Evolutionary conservation across 345 rosid genomes (phyloP).

Genomic region (Lumnitzera racemosa): DNA sequence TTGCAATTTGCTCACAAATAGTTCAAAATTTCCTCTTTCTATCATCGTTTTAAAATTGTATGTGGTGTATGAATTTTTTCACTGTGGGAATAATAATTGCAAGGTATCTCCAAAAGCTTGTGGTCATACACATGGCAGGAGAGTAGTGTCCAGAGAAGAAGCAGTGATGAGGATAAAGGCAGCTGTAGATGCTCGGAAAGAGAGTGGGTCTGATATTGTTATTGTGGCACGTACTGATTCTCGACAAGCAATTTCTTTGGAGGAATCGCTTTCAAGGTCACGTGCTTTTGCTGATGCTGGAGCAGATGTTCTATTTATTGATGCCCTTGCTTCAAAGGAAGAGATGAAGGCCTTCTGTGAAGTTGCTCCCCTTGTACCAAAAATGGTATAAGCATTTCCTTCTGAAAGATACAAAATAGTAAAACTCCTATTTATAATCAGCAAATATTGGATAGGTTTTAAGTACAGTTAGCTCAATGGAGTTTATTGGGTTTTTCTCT

Average conservation of each 20-base stretch:
- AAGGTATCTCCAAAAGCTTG: conserved; percentile 81
- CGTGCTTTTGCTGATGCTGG: conserved; percentile 93
- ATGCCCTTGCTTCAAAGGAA: conserved; percentile 72
- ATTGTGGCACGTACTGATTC: conserved; percentile 84
- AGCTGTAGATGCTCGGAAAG: conserved; percentile 81
- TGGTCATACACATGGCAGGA: conserved; percentile 56
- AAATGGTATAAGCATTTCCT: conserved; percentile 49
- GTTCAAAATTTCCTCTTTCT: not conserved
- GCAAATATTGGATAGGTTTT: not conserved
- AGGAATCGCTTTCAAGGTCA: conserved; percentile 77
- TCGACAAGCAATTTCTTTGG: conserved; percentile 70
- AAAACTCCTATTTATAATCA: not conserved
- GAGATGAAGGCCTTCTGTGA: conserved; percentile 94
- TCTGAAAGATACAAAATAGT: conserved; percentile 3
- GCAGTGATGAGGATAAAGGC: conserved; percentile 78
- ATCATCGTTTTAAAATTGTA: not conserved
- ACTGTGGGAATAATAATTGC: conserved; percentile 16
- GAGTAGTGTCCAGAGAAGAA: conserved; percentile 84
- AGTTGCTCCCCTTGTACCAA: conserved; percentile 68
- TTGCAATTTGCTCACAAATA: no score
- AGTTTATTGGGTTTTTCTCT: no score
- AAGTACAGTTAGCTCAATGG: no score
- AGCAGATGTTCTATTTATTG: conserved; percentile 81
- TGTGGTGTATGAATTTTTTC: conserved; percentile 6
- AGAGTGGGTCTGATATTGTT: conserved; percentile 66